Evolutionary conservation across 176 grass and related monocot genomes (phyloP), one percentile per base, ranked within the genome.

Genomic region (Ananas comosus): DNA sequence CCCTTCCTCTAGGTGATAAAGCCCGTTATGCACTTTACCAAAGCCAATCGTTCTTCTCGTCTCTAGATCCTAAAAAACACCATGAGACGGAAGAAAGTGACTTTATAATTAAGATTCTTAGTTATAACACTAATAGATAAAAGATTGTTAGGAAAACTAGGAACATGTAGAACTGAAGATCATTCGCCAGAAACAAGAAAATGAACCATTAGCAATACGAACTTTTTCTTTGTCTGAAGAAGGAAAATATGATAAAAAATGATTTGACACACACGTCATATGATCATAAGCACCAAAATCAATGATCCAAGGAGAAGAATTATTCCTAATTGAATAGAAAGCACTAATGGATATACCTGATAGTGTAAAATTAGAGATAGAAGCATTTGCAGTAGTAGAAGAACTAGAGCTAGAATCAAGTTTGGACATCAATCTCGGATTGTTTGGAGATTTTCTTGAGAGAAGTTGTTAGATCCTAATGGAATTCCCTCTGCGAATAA

Each of bases 91-190:
- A 11, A 64, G 4, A 42, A 10, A 0, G 2, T 19, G 1, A 63
- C 24, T 58, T 14, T 11, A 66, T 17, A 76, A 17, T 67, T 49
- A 4, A 79, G 22, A 21, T 50, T 47, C 29, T 79, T 29, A 11
- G 21, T 51, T 3, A 72, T 29, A 4, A 24, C 63, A 21, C 22
- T 70, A 19, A 79, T 12, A 2, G 57, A 79, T 5, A 70, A 13
- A 12, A 79, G 47, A 9, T 64, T 79, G 17, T 23, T n/a, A 5
- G 48, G 17, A 14, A 78, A 68, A 48, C 29, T 48, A 21, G 14
- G 49, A 19, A 79, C 57, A 51, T 65, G 18, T 1, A 79, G 18
- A 5, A 71, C 50, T 1, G 49, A 14, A 9, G 67, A 64, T 1
- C 65, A 49, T 23, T 11, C n/a, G 2, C 58, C 22, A 13, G 2